Base-by-base conservation (phyloP, 2,329 filamentous ascomycete genomes). In the Myotisia sp. region DNA sequence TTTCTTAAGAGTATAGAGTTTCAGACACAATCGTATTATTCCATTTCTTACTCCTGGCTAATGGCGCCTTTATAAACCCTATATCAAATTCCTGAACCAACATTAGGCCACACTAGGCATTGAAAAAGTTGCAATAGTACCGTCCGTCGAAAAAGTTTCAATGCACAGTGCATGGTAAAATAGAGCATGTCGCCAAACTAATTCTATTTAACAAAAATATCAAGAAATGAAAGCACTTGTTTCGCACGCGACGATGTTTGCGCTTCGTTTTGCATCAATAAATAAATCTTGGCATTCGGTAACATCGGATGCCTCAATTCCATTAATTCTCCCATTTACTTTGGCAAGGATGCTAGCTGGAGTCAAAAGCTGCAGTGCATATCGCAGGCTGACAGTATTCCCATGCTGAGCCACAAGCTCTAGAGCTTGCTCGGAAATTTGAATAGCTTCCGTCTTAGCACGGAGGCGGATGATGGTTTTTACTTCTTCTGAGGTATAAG, bases 331-430 rank as follows among this genome's bases (percentile, higher is more conserved):
- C 39, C 80, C 80, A 54, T 79, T 82, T 51, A 90, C 82, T 53
- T 82, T 79, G 39, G 87, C 84, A 49, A 95, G 70, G 58, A 95
- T 92, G 58, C 81, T 87, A 34, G 85, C 79, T 2, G 86, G 86
- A 17, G 85, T 82, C 47, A 98, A 67, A 46, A 98, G 63, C 62
- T 95, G 90, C 54, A 98, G 65, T 46, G 86, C 87, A 63, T 98
- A 98, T 46, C 90, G 69, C 60, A 98, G 60, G 55, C 82, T 92
- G 52, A 94, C 85, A 47, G 78, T 79, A 50, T 83, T 83, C 45
- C 90, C 90, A 47, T 92, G 78, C 51, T 81, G 74, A 26, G 84
- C 74, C 48, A 98, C 75, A 63, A 83, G 90, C 48, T 90, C 79
- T 39, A 95, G 70, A 17, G 90, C 90, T 13, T 76, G 73, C 32